Base-by-base conservation (phyloP, 1,139 yeast genomes). In the Kluyveromyces sp. region DNA sequence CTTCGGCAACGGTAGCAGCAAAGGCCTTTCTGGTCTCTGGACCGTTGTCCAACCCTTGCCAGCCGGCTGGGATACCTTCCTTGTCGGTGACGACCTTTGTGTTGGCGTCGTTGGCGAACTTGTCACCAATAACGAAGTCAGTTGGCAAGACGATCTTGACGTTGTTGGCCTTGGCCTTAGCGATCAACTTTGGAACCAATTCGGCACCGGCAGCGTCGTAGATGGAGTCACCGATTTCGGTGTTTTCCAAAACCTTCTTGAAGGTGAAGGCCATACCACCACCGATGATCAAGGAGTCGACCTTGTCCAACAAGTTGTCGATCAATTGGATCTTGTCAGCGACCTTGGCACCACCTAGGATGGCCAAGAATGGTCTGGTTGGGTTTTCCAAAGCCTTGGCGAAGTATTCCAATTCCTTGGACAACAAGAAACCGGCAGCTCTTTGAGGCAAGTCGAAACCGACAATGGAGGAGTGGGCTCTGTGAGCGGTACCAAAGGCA, bases 201-300 rank as follows among this genome's bases (percentile, higher is more conserved):
- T 88, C 83, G 60, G 97, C 83, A 66, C 97, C 97, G 50, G 80
- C 96, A 65, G 79, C 85, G 68, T 90, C 97, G 71, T 67, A 90
- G 64, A 90, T 77, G 40, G 97, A 90, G 70, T 81, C 74, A 69
- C 97, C 97, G 63, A 92, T 92, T 53, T 79, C 70, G 75, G 86
- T 81, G 68, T 79, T 78, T 70, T 87, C 85, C 60, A 88, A 71
- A 50, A 90, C 84, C 79, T 92, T 90, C 78, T 86, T 87, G 79
- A 90, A 90, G 64, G 97, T 90, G 82, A 89, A 90, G 51, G 97
- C 90, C 97, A 90, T 90, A 74, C 97, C 97, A 74, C 97, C 97
- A 69, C 97, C 97, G 63, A 90, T 83, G 72, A 90, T 87, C 69
- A 90, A 77, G 55, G 82, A 72, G 72, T 92, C 83, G 63, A 90